phyloP scores from a whole-genome alignment of 2,329 filamentous ascomycete species.

The Xylariaceae sp. region DNA sequence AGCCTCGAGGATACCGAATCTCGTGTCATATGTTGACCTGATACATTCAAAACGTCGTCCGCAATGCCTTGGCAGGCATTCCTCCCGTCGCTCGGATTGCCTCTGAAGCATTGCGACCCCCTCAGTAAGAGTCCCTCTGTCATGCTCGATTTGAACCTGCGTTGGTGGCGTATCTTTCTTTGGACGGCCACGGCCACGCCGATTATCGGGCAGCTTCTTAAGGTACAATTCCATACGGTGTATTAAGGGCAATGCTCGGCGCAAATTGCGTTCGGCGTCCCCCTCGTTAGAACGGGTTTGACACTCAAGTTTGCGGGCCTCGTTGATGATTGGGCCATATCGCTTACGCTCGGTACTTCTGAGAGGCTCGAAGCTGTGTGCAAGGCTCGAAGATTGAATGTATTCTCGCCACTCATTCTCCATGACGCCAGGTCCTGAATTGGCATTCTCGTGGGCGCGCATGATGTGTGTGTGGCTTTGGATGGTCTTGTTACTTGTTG shows the following conservation, averaged over 20 bases:
- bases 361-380: constrained; percentile 4
- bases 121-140: not conserved
- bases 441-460: not conserved
- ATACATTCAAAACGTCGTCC: not conserved
- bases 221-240: not conserved
- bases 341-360: constrained; percentile 8
- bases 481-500: not conserved
- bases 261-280: not conserved
- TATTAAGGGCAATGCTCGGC: not conserved
- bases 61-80: not conserved
- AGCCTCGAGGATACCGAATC: constrained; percentile 1
- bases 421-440: not conserved
- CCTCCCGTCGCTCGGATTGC: not conserved
- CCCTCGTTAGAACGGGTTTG: not conserved
- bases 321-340: constrained; percentile 8
- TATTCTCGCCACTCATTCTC: constrained; percentile 1
- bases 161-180: not conserved
- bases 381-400: not conserved
- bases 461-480: not conserved
- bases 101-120: not conserved
- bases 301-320: not conserved
- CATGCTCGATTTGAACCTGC: not conserved
- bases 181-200: not conserved
- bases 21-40: not conserved
- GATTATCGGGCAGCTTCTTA: not conserved